Percentiles rank a stretch among this genome's conserved stretches.
Evolutionary conservation across 2,329 filamentous ascomycete species (phyloP).

Genomic region (Boeremia exigua): DNA sequence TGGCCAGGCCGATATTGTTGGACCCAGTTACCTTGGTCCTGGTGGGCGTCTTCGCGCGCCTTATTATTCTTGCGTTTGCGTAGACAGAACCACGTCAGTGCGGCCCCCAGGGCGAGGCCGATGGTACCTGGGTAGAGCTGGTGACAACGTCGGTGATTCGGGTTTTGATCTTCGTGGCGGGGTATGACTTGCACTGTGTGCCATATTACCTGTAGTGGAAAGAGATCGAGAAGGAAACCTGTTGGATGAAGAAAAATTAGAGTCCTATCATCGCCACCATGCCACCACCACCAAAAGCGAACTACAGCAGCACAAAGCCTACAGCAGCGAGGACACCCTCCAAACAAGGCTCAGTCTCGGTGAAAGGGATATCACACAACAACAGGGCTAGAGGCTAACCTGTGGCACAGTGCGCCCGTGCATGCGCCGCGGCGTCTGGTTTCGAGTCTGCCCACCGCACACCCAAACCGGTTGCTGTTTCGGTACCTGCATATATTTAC

Average conservation of each 20-base stretch:
- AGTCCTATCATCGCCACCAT: slow-evolving; percentile 3
- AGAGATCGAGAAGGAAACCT: slow-evolving; percentile 4
- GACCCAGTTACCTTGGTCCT: neutral
- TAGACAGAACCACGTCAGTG: slow-evolving; percentile 17
- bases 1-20: slow-evolving; percentile 7
- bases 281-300: neutral
- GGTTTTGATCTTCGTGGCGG: slow-evolving; percentile 17
- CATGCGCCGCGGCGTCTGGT: too few species aligned
- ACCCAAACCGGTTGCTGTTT: neutral
- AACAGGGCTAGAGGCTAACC: neutral
- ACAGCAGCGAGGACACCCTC: too few species aligned
- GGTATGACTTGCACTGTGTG: slow-evolving; percentile 25
- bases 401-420: slow-evolving; percentile 9
- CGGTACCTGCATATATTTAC: neutral
- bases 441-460: neutral
- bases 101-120: slow-evolving; percentile 20
- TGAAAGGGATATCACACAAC: neutral
- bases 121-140: slow-evolving; percentile 15
- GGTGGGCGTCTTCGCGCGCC: neutral
- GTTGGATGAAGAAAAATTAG: neutral
- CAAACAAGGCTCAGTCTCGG: neutral
- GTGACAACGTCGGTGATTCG: slow-evolving; percentile 24
- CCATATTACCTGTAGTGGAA: slow-evolving; percentile 14
- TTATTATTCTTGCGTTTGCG: neutral
- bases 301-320: neutral